Percentiles rank a stretch among this genome's conserved stretches.
Conservation (phyloP, 2,329 filamentous ascomycete species). For the Ophiostoma sp. region DNA sequence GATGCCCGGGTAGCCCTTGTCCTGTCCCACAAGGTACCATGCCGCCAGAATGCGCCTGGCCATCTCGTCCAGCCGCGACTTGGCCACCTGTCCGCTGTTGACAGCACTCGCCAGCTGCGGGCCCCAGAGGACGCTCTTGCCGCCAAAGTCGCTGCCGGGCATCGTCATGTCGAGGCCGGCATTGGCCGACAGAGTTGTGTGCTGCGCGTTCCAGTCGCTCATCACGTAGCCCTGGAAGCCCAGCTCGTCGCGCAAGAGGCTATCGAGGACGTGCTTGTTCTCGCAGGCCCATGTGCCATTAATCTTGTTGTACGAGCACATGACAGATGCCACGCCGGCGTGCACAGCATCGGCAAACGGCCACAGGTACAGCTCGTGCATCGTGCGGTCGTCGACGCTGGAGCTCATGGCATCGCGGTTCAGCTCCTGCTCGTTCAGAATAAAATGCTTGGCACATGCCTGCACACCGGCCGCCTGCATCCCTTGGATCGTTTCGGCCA, state of each 20-base stretch:
- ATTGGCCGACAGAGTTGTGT: constrained; percentile 56
- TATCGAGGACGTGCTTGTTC: constrained; percentile 56
- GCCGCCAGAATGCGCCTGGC: constrained; percentile 57
- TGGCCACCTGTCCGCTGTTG: constrained; percentile 52
- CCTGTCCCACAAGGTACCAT: constrained; percentile 56
- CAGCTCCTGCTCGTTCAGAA: constrained; percentile 65
- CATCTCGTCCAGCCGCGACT: constrained; percentile 62
- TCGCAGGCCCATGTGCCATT: constrained; percentile 65
- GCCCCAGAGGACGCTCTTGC: constrained; percentile 52
- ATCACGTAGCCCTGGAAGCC: constrained; percentile 61
- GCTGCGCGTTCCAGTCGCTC: constrained; percentile 71
- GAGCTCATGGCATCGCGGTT: constrained; percentile 50
- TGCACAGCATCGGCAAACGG: constrained; percentile 65
- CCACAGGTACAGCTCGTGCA: constrained; percentile 64
- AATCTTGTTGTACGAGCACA: constrained; percentile 70
- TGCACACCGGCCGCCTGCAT: constrained; percentile 50
- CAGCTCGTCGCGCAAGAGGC: constrained; percentile 62
- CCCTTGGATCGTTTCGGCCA: constrained; percentile 56
- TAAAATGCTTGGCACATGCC: constrained; percentile 55
- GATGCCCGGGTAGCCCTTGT: constrained; percentile 46
- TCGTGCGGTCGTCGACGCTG: constrained; percentile 58
- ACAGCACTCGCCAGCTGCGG: constrained; percentile 49
- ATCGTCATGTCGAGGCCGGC: constrained; percentile 77
- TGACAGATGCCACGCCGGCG: constrained; percentile 59
- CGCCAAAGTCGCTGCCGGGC: constrained; percentile 61